Conservation (phyloP, 768 basidiomycete species). For the Phaeotremella skinneri region DNA sequence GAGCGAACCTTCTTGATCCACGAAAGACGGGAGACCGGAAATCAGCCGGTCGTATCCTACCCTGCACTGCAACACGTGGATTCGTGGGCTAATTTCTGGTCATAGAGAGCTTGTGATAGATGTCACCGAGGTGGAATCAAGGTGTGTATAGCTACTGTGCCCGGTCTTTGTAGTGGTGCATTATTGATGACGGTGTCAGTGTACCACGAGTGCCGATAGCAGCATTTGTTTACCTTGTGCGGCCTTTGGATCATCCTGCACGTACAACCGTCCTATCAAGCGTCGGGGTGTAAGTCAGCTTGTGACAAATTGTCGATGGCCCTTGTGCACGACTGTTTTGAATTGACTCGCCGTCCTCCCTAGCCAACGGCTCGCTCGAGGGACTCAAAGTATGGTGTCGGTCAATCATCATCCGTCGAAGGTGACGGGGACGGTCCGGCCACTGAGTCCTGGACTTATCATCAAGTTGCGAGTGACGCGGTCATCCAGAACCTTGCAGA, state of each 20-base stretch:
- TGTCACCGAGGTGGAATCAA: constrained; percentile 40
- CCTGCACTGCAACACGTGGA: too few relatives aligned
- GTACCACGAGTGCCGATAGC: constrained; percentile 18
- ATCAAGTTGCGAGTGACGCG: constrained; percentile 8
- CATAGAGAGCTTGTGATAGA: constrained; percentile 36
- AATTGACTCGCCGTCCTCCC: constrained; percentile 12
- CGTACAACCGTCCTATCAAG: constrained; percentile 35
- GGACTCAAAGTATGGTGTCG: not conserved
- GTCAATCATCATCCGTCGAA: constrained; percentile 1
- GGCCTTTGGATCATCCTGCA: constrained; percentile 28
- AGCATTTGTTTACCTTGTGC: constrained; percentile 28
- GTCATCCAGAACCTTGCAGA: constrained; percentile 23
- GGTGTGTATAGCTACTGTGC: constrained; percentile 8
- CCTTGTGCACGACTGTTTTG: not conserved
- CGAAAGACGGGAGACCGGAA: too few relatives aligned
- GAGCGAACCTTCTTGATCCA: too few relatives aligned
- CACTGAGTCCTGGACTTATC: not conserved
- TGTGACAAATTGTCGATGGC: not conserved
- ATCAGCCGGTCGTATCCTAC: too few relatives aligned
- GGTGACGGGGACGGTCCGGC: not conserved
- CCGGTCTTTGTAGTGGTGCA: not conserved
- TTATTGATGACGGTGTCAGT: constrained; percentile 12
- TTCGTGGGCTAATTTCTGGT: not conserved
- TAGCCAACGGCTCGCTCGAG: constrained; percentile 3
- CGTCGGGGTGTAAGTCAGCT: constrained; percentile 33